Evolutionary conservation across 2,329 filamentous ascomycete genomes (phyloP).

Genomic region (Ceratocystis smalleyi): DNA sequence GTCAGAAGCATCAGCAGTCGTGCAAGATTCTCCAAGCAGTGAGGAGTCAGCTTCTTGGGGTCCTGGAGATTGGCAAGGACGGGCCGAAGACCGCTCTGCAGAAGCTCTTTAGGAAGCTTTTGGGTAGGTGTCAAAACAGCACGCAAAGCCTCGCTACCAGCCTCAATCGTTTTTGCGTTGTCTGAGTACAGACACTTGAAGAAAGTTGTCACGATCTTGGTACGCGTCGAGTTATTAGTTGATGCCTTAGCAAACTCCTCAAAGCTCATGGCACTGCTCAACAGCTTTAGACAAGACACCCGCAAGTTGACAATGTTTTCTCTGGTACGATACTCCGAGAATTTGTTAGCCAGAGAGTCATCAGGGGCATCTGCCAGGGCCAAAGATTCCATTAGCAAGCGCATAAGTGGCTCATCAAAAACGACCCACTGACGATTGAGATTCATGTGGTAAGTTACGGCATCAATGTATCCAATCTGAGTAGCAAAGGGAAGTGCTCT

Average conservation of each 20-base stretch:
- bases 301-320: conserved; percentile 83
- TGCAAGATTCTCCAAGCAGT: conserved; percentile 80
- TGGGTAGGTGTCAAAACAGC: conserved; percentile 76
- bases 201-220: conserved; percentile 79
- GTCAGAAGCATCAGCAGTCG: conserved; percentile 80
- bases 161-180: conserved; percentile 80
- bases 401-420: conserved; percentile 82
- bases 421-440: conserved; percentile 77
- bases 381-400: conserved; percentile 81
- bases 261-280: conserved; percentile 86
- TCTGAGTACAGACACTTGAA: conserved; percentile 96
- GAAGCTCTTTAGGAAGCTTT: conserved; percentile 84
- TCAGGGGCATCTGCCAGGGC: conserved; percentile 90
- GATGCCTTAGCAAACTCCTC: conserved; percentile 74
- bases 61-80: conserved; percentile 96
- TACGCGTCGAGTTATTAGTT: conserved; percentile 40
- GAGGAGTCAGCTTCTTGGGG: conserved; percentile 72
- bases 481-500: conserved; percentile 83
- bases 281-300: conserved; percentile 80
- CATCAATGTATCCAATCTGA: conserved; percentile 97
- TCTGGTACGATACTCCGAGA: conserved; percentile 85
- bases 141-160: conserved; percentile 79
- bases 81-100: conserved; percentile 84
- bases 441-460: conserved; percentile 85
- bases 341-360: conserved; percentile 81